A percentile compares a stretch with the other conserved stretches of the same genome.
Conservation (phyloP, 2,329 filamentous ascomycete genomes). For the Domatiomyces globalis region DNA sequence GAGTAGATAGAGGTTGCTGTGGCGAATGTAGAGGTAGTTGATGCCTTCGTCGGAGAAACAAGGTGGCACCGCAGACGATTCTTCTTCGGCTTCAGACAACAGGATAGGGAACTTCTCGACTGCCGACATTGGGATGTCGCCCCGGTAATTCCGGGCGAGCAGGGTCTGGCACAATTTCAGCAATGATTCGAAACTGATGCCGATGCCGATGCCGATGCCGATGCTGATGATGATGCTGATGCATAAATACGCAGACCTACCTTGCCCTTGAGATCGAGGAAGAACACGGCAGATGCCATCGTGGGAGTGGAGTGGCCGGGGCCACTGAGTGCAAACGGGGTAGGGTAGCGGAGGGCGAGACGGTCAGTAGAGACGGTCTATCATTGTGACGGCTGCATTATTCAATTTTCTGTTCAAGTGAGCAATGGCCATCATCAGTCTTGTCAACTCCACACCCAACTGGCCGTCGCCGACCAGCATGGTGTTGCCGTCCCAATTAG, state of each 20-base stretch:
- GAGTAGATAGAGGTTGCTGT: conserved; percentile 97
- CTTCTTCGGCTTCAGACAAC: conserved; percentile 95
- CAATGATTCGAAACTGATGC: background rate
- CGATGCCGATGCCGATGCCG: background rate
- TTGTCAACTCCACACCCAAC: background rate
- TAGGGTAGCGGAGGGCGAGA: background rate
- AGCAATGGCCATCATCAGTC: too few species aligned
- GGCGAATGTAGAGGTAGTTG: conserved; percentile 99
- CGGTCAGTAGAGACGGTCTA: background rate
- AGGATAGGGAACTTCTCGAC: conserved; percentile 96
- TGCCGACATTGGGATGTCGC: conserved; percentile 97
- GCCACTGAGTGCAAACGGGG: background rate
- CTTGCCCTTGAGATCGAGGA: conserved; percentile 99
- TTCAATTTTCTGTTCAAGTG: too few species aligned
- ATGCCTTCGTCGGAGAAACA: conserved; percentile 98
- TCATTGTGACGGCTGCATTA: too few species aligned
- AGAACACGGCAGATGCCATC: conserved; percentile 98
- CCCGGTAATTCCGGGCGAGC: conserved; percentile 92
- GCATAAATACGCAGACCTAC: conserved; percentile 31
- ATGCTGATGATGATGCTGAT: background rate
- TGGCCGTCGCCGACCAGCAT: background rate
- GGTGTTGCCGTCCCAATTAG: background rate
- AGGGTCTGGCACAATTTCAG: conserved; percentile 55
- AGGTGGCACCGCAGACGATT: conserved; percentile 89
- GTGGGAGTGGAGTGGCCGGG: conserved; percentile 20